Conservation (phyloP, 129 eudicot species). For the Helianthus annuus region HanXRQr2.0-SUNRISE NC_035434.2:10586193-10586692, state of each 20-base stretch:
- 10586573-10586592: constrained; percentile 31
- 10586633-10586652: constrained; percentile 71
- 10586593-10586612: constrained; percentile 42
- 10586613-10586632: constrained; percentile 46
- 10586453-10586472: constrained; percentile 32
- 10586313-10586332: not conserved
- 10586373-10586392: constrained; percentile 16
- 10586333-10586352: not conserved
- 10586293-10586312: too few relatives aligned
- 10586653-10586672: constrained; percentile 66
- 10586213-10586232: too few relatives aligned
- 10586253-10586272: too few relatives aligned
- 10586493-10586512: constrained; percentile 16
- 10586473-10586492: constrained; percentile 31
- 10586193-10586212: too few relatives aligned
- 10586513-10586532: constrained; percentile 18
- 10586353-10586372: not conserved
- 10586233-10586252: too few relatives aligned
- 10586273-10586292: too few relatives aligned
- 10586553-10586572: constrained; percentile 52
- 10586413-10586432: constrained; percentile 29
- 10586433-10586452: constrained; percentile 20
- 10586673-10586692: constrained; percentile 34
- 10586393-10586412: constrained; percentile 14
- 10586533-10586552: constrained; percentile 46